Evolutionary conservation across 768 basidiomycete species (phyloP).

Genomic region (Russula abietina): DNA sequence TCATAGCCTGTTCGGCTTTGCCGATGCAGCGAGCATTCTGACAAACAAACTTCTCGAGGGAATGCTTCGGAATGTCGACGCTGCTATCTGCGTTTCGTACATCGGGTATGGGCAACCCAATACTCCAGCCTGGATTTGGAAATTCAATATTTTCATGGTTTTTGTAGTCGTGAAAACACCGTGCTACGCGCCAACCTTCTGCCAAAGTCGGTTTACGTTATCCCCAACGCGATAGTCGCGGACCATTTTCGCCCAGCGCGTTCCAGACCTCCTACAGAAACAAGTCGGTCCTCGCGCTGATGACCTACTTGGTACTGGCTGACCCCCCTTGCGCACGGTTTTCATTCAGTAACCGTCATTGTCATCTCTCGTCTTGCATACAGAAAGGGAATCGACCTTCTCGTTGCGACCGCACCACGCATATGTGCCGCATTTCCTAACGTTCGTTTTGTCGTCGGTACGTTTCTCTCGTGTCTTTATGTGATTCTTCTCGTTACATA

Average conservation of each 20-base stretch:
- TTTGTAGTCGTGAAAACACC: slow-evolving; percentile 90
- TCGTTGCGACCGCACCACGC: slow-evolving; percentile 86
- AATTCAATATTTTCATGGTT: neutral
- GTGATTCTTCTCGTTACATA: slow-evolving; percentile 1
- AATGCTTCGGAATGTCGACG: slow-evolving; percentile 85
- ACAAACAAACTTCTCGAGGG: slow-evolving; percentile 93
- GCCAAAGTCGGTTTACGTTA: slow-evolving; percentile 72
- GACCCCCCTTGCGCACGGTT: neutral
- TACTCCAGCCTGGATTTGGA: neutral
- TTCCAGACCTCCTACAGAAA: slow-evolving; percentile 40
- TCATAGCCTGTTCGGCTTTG: slow-evolving; percentile 94
- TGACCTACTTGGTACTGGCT: neutral
- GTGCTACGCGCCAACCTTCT: slow-evolving; percentile 73
- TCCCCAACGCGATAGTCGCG: slow-evolving; percentile 87
- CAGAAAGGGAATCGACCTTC: slow-evolving; percentile 92
- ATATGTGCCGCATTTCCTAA: slow-evolving; percentile 83
- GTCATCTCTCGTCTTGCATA: slow-evolving; percentile 88
- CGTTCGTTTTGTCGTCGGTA: slow-evolving; percentile 84
- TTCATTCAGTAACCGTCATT: slow-evolving; percentile 73
- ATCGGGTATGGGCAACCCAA: slow-evolving; percentile 63
- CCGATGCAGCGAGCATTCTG: slow-evolving; percentile 92
- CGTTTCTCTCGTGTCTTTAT: slow-evolving; percentile 23
- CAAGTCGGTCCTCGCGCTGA: slow-evolving; percentile 41
- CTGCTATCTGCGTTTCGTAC: slow-evolving; percentile 93
- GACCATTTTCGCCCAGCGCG: slow-evolving; percentile 75